Evolutionary conservation across 192 early-diverging fungal species (phyloP).

Genomic region (Gigaspora rosea): DNA sequence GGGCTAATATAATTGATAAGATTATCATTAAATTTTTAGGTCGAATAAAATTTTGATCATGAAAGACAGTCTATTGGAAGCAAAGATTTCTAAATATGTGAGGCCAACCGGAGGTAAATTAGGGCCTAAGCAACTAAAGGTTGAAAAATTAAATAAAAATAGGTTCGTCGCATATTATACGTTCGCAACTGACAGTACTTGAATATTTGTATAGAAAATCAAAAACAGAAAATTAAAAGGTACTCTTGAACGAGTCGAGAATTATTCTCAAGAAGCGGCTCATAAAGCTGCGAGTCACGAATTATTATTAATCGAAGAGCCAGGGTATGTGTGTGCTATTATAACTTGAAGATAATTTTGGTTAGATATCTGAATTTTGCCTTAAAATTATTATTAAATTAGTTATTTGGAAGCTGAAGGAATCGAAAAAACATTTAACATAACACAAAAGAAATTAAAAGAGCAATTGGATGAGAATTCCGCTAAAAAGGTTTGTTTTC

Average conservation of each 20-base stretch:
- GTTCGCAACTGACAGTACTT: neutral
- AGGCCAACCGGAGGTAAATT: slow-evolving; percentile 1
- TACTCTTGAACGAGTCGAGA: slow-evolving; percentile 61
- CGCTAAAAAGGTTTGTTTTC: slow-evolving; percentile 56
- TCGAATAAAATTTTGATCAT: too few species aligned
- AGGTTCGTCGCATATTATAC: neutral
- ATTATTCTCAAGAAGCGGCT: slow-evolving; percentile 65
- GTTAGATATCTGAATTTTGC: neutral
- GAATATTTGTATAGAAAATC: slow-evolving; percentile 44
- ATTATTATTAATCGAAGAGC: slow-evolving; percentile 66
- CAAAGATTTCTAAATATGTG: neutral
- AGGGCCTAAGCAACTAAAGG: slow-evolving; percentile 1
- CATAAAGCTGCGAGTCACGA: slow-evolving; percentile 75
- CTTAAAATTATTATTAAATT: slow-evolving; percentile 31
- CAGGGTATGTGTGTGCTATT: slow-evolving; percentile 4
- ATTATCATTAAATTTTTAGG: too few species aligned
- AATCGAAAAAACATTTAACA: slow-evolving; percentile 87
- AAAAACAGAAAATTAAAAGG: slow-evolving; percentile 74
- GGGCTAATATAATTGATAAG: too few species aligned
- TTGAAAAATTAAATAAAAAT: neutral
- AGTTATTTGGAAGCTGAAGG: slow-evolving; percentile 89
- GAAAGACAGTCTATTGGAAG: too few species aligned
- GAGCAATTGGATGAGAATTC: slow-evolving; percentile 77
- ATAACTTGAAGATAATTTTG: too few species aligned
- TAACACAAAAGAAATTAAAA: slow-evolving; percentile 67